Evolutionary conservation across 2,329 filamentous ascomycete genomes (phyloP), one percentile per base, ranked within the genome.

Genomic region (Penicillium sp.): DNA sequence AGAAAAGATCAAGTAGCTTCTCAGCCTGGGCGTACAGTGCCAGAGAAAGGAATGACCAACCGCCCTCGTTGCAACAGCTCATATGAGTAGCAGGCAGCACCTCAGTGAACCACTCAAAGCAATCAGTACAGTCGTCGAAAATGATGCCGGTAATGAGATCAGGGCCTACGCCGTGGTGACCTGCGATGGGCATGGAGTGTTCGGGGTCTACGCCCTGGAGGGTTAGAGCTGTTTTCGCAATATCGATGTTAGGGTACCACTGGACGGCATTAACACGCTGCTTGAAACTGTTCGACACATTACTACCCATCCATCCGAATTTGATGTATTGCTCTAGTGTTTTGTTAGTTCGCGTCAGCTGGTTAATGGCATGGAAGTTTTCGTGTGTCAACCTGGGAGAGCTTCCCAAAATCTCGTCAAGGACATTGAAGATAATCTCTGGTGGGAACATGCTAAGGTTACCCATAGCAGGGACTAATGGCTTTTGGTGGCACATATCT

Each of bases 1-100:
- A 39, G n/a, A 42, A 48, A 27, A 6, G 4, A 31, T 40, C 15
- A 37, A 53, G 29, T 21, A 53, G 5, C 7, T 27, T 53, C 12
- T 16, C 31, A 3, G 51, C 23, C 16, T 23, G 42, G 12, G 41
- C 37, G 18, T 55, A 21, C 2, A 52, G 8, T 12, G 49, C 56
- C 16, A 63, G 46, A 39, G 59, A 34, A 12, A 54, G 27, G 34
- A 57, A 62, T 6, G 40, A 47, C 62, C 60, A 62, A 15, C 60
- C 60, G 8, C 32, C 32, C 32, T 56, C 31, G 27, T 63, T 64
- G 31, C 49, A 56, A 21, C 54, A 50, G 40, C 29, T 32, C 31
- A 25, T 39, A 9, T 5, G 45, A 12, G 3, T 34, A 23, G 9
- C 35, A 37, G 51, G 46, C 13, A 54, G 13, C 3, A 38, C 15